Base-by-base conservation (phyloP, 495 filamentous ascomycete species). In the Penicillium atrosanguineum region DNA sequence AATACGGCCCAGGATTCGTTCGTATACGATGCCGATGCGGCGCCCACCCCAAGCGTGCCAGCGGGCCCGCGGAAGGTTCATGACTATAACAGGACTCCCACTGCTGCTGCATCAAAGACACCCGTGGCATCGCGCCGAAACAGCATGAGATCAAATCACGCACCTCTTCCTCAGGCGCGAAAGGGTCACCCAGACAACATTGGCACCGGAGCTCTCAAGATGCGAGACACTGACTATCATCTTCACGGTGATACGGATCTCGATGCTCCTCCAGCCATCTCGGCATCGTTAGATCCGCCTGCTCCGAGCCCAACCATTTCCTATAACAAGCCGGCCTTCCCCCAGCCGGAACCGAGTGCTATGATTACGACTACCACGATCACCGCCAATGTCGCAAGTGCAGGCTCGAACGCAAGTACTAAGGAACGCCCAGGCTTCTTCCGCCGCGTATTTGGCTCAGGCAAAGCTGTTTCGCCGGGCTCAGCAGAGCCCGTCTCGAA, bases 371-470 rank as follows among this genome's bases (percentile, higher is more conserved):
- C 53, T 6, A 62, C 60, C 19, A 53, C 50, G 1, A 48, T 61
- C 21, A 56, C 47, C 7, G 46, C 50, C 0, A 52, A 56, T 34
- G 37, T 7, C 26, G 23, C 23, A 23, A 55, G 50, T 44, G 20
- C 36, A 34, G 11, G 8, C 14, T 34, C 31, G 12, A 34, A 14
- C 1, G 21, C 51, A 25, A 49, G 20, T 8, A 23, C 51, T 53
- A 91, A 86, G 64, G 88, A 93, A 50, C 83, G 85, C 21, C 89
- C 80, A 14, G 91, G 94, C 21, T 98, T 98, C 71, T 97, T 97
- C 75, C 83, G 89, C 51, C 84, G 93, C 55, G 87, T 97, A 12
- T 96, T 97, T 69, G 88, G 86, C 43, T 78, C 79, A 26, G 53
- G 50, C 11, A 87, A 77, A 62, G 74, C 53, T 16, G 44, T 67